Evolutionary conservation across 352 stramenopile species (phyloP), one percentile per base, ranked within the genome.

Genomic region (Pythium rishiriense): DNA sequence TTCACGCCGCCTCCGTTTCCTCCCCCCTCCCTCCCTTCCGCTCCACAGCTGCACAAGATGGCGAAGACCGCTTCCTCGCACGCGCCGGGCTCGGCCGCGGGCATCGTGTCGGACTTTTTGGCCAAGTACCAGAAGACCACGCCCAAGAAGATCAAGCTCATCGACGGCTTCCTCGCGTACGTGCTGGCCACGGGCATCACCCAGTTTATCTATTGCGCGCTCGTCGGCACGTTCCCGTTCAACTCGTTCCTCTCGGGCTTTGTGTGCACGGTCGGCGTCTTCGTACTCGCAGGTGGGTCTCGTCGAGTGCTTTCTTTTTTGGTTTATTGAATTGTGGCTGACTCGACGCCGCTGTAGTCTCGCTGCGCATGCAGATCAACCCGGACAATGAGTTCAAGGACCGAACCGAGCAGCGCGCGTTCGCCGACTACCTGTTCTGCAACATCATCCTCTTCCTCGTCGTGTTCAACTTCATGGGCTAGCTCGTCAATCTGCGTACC

Each of bases 391-490:
- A 87, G 69, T 90, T 91, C 63, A 77, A 74, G 41, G 85, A 91
- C 69, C 85, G 87, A 62, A 93, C 79, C 43, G 80, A 93, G 66
- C 83, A 94, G 73, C 87, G 87, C 62, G 88, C 88, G 26, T 97
- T 97, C 69, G 88, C 87, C 21, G 90, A 97, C 73, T 97, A 97
- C 69, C 77, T 96, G 47, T 94, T 96, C 63, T 97, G 90, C 87
- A 96, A 95, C 81, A 83, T 97, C 69, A 89, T 97, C 35, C 83
- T 97, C 54, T 97, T 97, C 80, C 81, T 97, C 43, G 90, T 95
- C 48, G 90, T 97, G 46, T 95, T 96, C 74, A 97, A 97, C 78
- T 97, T 97, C 75, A 97, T 97, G 83, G 90, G 90, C 60, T 97
- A 42, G 31, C 4, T 57, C 42, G 9, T 17, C 3, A 3, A 25